Evolutionary conservation across 768 basidiomycete genomes (phyloP), one percentile per base, ranked within the genome.

Genomic region (Mycena olivaceomarginata): DNA sequence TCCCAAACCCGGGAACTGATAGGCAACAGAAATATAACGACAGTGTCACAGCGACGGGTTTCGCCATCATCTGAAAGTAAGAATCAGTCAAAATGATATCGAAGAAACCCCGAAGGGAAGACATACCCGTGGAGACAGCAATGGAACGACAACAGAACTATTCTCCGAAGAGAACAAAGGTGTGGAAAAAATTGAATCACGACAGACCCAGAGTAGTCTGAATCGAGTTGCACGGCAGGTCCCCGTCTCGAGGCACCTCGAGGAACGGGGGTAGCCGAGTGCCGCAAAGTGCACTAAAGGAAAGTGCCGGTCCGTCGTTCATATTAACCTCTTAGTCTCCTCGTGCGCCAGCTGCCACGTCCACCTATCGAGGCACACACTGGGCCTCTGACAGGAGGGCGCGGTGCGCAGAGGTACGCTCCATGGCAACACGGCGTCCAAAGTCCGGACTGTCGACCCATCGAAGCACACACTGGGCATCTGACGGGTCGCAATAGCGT

Each of bases 141-240:
- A 51, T 7, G 18, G 15, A 15, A 16, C 48, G 48, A 51, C 16
- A 16, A 51, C 12, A 22, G n/a, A 56, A 40, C 18, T 40, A 46
- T 57, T 41, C 69, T 67, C 74, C 74, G 67, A 76, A 76, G 69
- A 76, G 74, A 53, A 57, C 51, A 12, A 31, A 20, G 10, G 10
- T 11, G 7, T 2, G 20, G 12, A 70, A 76, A 76, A 76, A 76
- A 68, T 76, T 74, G 62, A 31, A 59, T 25, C 74, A 76, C 69
- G 56, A 76, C 74, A 76, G 74, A 76, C 56, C 69, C 60, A 62
- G 60, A 62, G 60, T 62, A 76, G 74, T 76, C 74, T 76, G 68
- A 70, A 62, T 62, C 60, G 74, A 75, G 74, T 70, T 75, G 51
- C 53, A 46, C 68, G 43, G 64, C 51, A 40, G 18, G 20, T 13